Evolutionary conservation across 2,329 filamentous ascomycete genomes (phyloP).

Genomic region (Colletotrichum musicola): DNA sequence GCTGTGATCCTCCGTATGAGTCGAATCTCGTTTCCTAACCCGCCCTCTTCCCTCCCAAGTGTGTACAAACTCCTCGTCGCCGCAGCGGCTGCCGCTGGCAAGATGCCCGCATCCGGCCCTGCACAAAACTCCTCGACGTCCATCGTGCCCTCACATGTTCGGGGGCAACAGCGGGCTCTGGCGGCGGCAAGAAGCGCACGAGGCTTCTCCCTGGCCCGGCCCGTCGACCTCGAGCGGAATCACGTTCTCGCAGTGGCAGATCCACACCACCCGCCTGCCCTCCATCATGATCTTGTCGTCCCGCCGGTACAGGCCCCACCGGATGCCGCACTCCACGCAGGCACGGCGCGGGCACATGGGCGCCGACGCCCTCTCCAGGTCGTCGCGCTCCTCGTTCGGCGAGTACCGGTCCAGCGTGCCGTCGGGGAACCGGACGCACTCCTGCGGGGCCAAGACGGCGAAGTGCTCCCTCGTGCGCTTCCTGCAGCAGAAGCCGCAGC

Average conservation of each 20-base stretch:
- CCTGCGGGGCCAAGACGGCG: background rate
- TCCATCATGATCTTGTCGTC: background rate
- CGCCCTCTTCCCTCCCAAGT: background rate
- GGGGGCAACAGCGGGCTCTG: background rate
- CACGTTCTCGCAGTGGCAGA: background rate
- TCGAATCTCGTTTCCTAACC: background rate
- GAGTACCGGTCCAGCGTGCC: background rate
- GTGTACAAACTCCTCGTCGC: background rate
- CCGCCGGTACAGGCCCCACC: background rate
- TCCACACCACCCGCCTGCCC: background rate
- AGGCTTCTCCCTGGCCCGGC: background rate
- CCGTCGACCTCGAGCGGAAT: background rate
- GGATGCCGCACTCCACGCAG: background rate
- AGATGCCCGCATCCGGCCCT: no score
- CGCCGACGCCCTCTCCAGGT: background rate
- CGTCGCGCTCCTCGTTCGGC: background rate
- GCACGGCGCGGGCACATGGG: no score
- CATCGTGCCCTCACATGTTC: background rate
- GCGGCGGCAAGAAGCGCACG: background rate
- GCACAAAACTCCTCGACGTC: no score
- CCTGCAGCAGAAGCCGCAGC: no score
- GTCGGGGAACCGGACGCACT: background rate
- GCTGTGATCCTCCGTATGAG: conserved; percentile 7
- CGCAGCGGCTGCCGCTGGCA: no score
- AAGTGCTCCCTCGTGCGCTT: background rate